phyloP scores from a whole-genome alignment of 1,284 basidiomycete species.

The Malassezia arunalokei region DNA sequence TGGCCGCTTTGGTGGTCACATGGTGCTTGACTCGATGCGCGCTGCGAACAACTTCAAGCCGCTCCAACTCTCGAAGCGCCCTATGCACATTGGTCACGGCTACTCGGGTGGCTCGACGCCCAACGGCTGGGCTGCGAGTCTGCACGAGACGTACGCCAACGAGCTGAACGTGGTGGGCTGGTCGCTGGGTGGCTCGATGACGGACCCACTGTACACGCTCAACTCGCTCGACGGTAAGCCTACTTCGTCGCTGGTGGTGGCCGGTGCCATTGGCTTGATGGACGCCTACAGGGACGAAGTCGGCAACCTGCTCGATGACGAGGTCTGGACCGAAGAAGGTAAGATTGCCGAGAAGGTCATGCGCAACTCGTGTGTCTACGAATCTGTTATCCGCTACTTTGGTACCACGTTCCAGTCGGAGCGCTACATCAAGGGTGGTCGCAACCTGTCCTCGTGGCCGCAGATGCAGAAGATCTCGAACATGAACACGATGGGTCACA shows the following conservation, averaged over 20 bases:
- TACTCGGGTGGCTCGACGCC: slow-evolving; percentile 34
- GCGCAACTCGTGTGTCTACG: slow-evolving; percentile 21
- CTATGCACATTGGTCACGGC: slow-evolving; percentile 25
- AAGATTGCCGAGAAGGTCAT: slow-evolving; percentile 11
- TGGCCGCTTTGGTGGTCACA: slow-evolving; percentile 26
- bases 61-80: slow-evolving; percentile 16
- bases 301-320: slow-evolving; percentile 17
- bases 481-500: slow-evolving; percentile 7
- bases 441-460: slow-evolving; percentile 20
- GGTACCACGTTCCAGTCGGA: slow-evolving; percentile 17
- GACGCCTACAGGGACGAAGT: slow-evolving; percentile 24
- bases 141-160: slow-evolving; percentile 22
- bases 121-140: slow-evolving; percentile 22
- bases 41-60: slow-evolving; percentile 21
- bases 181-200: slow-evolving; percentile 33
- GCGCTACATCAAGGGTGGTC: slow-evolving; percentile 19
- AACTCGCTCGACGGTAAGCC: slow-evolving; percentile 10
- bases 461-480: slow-evolving; percentile 13
- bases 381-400: slow-evolving; percentile 17
- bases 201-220: slow-evolving; percentile 16
- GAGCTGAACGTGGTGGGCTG: slow-evolving; percentile 32
- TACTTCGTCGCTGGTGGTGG: slow-evolving; percentile 29
- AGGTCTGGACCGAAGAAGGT: slow-evolving; percentile 26
- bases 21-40: slow-evolving; percentile 27
- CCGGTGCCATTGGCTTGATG: slow-evolving; percentile 27